Percentiles rank a stretch among this genome's conserved stretches.
phyloP scores from a whole-genome alignment of 768 basidiomycete genomes.

The Phanerodontia chrysosporium region DNA sequence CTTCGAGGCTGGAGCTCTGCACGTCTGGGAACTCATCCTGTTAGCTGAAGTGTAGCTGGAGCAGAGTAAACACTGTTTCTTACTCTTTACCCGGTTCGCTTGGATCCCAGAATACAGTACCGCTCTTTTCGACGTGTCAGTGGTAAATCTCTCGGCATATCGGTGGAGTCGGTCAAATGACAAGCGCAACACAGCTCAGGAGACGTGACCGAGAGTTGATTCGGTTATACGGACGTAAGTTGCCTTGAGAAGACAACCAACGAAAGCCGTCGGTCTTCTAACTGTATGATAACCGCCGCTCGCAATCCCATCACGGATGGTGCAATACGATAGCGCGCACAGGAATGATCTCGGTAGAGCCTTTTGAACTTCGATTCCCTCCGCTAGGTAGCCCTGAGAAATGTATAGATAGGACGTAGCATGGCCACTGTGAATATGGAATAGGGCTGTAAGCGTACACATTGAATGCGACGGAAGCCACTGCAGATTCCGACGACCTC shows the following conservation, averaged over 20 bases:
- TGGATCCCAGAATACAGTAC: no score
- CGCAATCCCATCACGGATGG: conserved; percentile 1
- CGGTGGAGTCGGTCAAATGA: background rate
- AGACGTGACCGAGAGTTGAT: background rate
- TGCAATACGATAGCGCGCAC: background rate
- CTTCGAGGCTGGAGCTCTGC: background rate
- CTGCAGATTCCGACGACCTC: no score
- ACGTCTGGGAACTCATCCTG: no score
- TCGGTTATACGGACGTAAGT: background rate
- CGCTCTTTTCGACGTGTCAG: no score
- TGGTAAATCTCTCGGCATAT: background rate
- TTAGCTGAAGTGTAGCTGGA: no score
- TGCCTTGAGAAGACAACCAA: background rate
- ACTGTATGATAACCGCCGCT: background rate
- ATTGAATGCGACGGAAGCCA: no score
- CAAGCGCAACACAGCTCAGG: background rate
- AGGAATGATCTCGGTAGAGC: background rate
- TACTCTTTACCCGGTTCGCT: no score
- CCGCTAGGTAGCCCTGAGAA: background rate
- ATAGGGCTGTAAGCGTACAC: no score
- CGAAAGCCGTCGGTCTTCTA: background rate
- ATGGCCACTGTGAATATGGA: no score
- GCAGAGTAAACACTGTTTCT: no score
- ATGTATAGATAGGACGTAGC: no score
- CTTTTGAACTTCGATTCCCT: background rate